Evolutionary conservation across 2,329 filamentous ascomycete species (phyloP), one percentile per base, ranked within the genome.

Genomic region (Pseudocercospora fuligena): DNA sequence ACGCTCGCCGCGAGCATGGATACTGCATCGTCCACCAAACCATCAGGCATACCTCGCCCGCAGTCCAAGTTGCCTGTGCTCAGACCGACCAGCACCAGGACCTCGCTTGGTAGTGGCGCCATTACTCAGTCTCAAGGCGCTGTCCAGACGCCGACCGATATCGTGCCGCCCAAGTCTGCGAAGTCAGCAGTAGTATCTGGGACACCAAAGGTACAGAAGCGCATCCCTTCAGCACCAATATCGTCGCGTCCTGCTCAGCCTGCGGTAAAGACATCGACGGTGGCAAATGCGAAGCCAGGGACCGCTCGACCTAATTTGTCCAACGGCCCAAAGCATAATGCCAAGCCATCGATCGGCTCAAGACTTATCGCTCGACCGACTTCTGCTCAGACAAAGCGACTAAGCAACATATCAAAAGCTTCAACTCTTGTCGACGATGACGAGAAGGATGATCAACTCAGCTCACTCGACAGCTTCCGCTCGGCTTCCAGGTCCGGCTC

Each of bases 391-490:
- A 46, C 23, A 25, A 60, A 60, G n/a, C 58, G 58, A 49, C 33
- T 49, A 19, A 60, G 40, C 23, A 60, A 21, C 21, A 49, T 46
- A 5, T 60, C 58, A 31, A 60, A 60, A 40, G 46, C 40, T 4
- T 60, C 62, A 25, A 16, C 63, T 27, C 27, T 31, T 31, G 62
- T 60, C 47, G 69, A 74, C 11, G 73, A 78, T 36, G 70, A 75
- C 31, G 76, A 78, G 21, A 72, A 70, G 21, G 74, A 80, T 29
- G 82, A 83, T 70, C 76, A 77, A 63, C 72, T 83, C 36, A 79
- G 80, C 47, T 79, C 80, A 23, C 68, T 84, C 33, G 77, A 80
- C 65, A 79, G 76, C 61, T 83, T 83, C 66, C 76, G 78, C 16
- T 77, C 81, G 9, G 78, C 80, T 8, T 83, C 82, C 12, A 70